Conservation (phyloP, 2,329 filamentous ascomycete genomes). For the Shiraia sp. region DNA sequence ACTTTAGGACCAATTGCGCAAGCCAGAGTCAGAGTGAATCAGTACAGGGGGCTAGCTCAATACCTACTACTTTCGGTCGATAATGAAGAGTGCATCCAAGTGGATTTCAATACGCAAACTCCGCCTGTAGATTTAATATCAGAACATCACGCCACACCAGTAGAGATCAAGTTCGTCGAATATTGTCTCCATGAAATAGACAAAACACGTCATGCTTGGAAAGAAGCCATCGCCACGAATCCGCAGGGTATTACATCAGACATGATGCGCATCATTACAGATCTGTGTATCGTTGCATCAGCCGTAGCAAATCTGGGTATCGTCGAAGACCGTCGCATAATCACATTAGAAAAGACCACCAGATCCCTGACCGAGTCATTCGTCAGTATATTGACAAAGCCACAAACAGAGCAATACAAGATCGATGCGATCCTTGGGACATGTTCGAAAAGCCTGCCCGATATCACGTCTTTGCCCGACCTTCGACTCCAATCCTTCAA, state of each 20-base stretch:
- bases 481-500: slow-evolving; percentile 24
- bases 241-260: slow-evolving; percentile 54
- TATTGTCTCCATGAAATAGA: slow-evolving; percentile 53
- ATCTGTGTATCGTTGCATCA: slow-evolving; percentile 51
- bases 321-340: slow-evolving; percentile 24
- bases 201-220: slow-evolving; percentile 50
- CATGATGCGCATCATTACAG: slow-evolving; percentile 54
- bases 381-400: slow-evolving; percentile 38
- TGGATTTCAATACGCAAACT: slow-evolving; percentile 1
- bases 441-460: slow-evolving; percentile 38
- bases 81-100: slow-evolving; percentile 5
- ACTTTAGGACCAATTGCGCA: slow-evolving; percentile 49
- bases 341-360: slow-evolving; percentile 23
- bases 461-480: slow-evolving; percentile 18
- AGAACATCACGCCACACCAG: slow-evolving; percentile 25
- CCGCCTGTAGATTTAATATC: slow-evolving; percentile 10
- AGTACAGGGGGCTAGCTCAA: slow-evolving; percentile 48
- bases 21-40: slow-evolving; percentile 48
- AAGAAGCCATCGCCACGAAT: slow-evolving; percentile 46
- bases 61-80: slow-evolving; percentile 54
- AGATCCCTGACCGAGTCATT: slow-evolving; percentile 34
- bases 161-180: slow-evolving; percentile 47
- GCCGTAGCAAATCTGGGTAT: slow-evolving; percentile 32
- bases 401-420: slow-evolving; percentile 48
- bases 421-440: slow-evolving; percentile 48